phyloP scores from a whole-genome alignment of 805 yeast species.

The Sugiyamaella lignohabitans region DNA sequence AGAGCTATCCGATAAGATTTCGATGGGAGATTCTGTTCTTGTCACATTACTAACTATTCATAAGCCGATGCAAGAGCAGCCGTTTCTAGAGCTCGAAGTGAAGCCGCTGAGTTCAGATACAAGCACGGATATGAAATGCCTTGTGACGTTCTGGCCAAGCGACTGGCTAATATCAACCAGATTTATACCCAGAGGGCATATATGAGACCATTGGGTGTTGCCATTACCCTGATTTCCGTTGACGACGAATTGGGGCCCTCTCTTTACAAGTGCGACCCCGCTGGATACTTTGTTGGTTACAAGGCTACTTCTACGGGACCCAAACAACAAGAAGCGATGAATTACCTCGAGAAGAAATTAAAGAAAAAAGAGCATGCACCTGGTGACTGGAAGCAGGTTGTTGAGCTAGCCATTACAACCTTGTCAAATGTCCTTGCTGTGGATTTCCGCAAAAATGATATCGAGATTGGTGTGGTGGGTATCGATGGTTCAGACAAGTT shows the following conservation, averaged over 20 bases:
- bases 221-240: constrained; percentile 77
- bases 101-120: constrained; percentile 91
- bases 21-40: too few relatives aligned
- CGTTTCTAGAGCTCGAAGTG: constrained; percentile 86
- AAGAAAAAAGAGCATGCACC: constrained; percentile 63
- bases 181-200: constrained; percentile 96
- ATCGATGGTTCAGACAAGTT: constrained; percentile 46
- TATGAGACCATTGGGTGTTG: constrained; percentile 97
- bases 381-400: constrained; percentile 85
- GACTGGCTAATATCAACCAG: constrained; percentile 94
- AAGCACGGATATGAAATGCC: constrained; percentile 97
- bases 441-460: constrained; percentile 87
- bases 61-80: constrained; percentile 85
- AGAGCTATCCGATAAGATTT: too few relatives aligned
- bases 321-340: constrained; percentile 91
- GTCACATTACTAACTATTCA: constrained; percentile 2
- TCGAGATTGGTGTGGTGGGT: constrained; percentile 88
- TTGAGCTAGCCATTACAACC: constrained; percentile 82
- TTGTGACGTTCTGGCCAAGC: constrained; percentile 81
- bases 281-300: constrained; percentile 88
- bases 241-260: constrained; percentile 90
- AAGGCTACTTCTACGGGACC: constrained; percentile 95
- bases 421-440: constrained; percentile 83
- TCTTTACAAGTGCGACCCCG: constrained; percentile 91
- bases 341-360: constrained; percentile 82